Evolutionary conservation across 257 asterid species (phyloP).

Genomic region (Solanum tarijense): DNA sequence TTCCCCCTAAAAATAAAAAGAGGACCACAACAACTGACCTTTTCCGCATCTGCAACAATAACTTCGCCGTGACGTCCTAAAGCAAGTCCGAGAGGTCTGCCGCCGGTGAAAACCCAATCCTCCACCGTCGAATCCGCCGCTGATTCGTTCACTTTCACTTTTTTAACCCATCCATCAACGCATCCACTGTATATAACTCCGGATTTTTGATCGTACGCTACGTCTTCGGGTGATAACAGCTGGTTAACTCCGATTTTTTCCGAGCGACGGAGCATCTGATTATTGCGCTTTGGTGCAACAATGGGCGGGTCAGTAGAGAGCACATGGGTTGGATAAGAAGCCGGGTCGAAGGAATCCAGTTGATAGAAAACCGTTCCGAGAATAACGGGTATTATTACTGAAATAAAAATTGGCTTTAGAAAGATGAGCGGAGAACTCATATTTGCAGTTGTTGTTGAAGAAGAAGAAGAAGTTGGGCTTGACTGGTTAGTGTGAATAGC

Average conservation of each 20-base stretch:
- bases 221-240: conserved; percentile 59
- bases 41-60: conserved; percentile 60
- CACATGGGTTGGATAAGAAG: conserved; percentile 31
- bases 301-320: conserved; percentile 11
- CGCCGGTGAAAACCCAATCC: conserved; percentile 83
- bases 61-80: conserved; percentile 58
- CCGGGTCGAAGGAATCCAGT: conserved; percentile 63
- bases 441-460: not conserved
- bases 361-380: conserved; percentile 41
- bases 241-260: conserved; percentile 60
- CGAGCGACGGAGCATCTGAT: conserved; percentile 37
- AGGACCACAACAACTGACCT: conserved; percentile 19
- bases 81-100: conserved; percentile 73
- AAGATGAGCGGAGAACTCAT: not conserved
- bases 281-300: conserved; percentile 27
- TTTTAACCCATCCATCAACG: conserved; percentile 68
- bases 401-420: not conserved
- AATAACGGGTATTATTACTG: conserved; percentile 22
- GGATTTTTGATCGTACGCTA: conserved; percentile 45
- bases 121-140: conserved; percentile 45
- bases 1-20: not conserved
- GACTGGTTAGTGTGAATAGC: not conserved
- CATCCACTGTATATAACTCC: conserved; percentile 67
- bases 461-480: not conserved
- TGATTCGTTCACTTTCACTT: conserved; percentile 33